Evolutionary conservation across 192 early-diverging fungal genomes (phyloP).

Genomic region (Backusella tarrabulga): DNA sequence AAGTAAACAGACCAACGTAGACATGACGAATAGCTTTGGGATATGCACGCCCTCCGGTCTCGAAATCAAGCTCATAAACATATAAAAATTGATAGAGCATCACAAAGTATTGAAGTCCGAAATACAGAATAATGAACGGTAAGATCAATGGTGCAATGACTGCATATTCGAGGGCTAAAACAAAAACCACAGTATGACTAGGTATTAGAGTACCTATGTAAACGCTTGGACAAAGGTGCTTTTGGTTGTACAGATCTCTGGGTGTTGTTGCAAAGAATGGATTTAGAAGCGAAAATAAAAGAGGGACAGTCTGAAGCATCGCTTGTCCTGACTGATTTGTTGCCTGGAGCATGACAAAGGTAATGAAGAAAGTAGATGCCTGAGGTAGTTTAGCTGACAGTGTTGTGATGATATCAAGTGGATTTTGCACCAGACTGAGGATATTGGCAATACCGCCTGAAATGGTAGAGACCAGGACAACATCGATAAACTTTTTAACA

Average conservation of each 20-base stretch:
- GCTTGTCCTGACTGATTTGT: slow-evolving; percentile 64
- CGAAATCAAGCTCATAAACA: slow-evolving; percentile 58
- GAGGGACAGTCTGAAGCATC: slow-evolving; percentile 63
- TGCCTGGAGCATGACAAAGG: slow-evolving; percentile 76
- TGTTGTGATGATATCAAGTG: slow-evolving; percentile 43
- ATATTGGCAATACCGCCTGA: slow-evolving; percentile 49
- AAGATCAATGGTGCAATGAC: slow-evolving; percentile 77
- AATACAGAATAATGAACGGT: slow-evolving; percentile 75
- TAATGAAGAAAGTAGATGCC: slow-evolving; percentile 80
- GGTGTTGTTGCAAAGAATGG: slow-evolving; percentile 67
- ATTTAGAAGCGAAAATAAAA: slow-evolving; percentile 59
- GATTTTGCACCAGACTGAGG: slow-evolving; percentile 45
- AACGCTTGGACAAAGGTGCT: slow-evolving; percentile 44
- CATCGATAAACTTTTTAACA: slow-evolving; percentile 63
- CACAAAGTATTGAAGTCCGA: slow-evolving; percentile 68
- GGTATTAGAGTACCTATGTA: slow-evolving; percentile 64
- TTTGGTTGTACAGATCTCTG: slow-evolving; percentile 52
- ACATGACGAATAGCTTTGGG: slow-evolving; percentile 60
- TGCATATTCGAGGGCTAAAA: slow-evolving; percentile 70
- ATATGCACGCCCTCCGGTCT: slow-evolving; percentile 65
- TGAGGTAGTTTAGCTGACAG: slow-evolving; percentile 66
- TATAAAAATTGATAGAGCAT: slow-evolving; percentile 83
- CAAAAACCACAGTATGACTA: slow-evolving; percentile 63
- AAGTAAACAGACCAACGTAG: slow-evolving; percentile 69
- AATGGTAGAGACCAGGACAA: slow-evolving; percentile 76